Evolutionary conservation across 2,329 filamentous ascomycete species (phyloP), one percentile per base, ranked within the genome.

Genomic region (Mariannaea sp.): DNA sequence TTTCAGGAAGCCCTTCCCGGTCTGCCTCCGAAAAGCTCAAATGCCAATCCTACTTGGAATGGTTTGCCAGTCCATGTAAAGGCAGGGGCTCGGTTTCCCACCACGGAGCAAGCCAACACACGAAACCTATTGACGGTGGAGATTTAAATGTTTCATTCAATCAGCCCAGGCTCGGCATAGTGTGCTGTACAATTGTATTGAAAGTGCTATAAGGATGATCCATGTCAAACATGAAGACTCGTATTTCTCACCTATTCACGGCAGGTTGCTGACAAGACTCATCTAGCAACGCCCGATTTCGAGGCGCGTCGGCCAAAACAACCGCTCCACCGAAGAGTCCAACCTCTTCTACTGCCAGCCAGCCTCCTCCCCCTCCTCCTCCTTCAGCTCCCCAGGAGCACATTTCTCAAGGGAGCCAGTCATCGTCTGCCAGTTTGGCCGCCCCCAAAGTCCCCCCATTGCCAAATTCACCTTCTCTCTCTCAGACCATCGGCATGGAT

Each of bases 401-500:
- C 42, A 62, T 71, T 53, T 71, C 77, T 43, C 79, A 80, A 67
- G 75, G 73, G 59, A 79, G 72, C 67, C 78, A 82, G 60, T 77
- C 80, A 58, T 77, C 80, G 29, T 77, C 82, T 29, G 70, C 75
- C 44, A 81, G 70, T 64, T 66, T 81, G 58, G 80, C n/a, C n/a
- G n/a, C 82, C 53, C 81, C 82, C 35, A 82, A 80, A 69, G 79
- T 86, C 38, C 82, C 84, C 56, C 83, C 83, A 55, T 74, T 87
- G 62, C 81, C 82, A 41, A 84, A 78, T 67, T 86, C 85, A 54
- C 83, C 85, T 52, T 85, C 84, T 36, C 77, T 88, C 52, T 77
- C 84, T 54, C 81, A 85, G 68, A 85, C 83, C 56, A 86, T 90
- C 73, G 83, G 86, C 43, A 83, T 88, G 76, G 86, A 89, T 65